Evolutionary conservation across 1,284 basidiomycete genomes (phyloP), one percentile per base, ranked within the genome.

Genomic region (Ganoderma lingzhi): DNA sequence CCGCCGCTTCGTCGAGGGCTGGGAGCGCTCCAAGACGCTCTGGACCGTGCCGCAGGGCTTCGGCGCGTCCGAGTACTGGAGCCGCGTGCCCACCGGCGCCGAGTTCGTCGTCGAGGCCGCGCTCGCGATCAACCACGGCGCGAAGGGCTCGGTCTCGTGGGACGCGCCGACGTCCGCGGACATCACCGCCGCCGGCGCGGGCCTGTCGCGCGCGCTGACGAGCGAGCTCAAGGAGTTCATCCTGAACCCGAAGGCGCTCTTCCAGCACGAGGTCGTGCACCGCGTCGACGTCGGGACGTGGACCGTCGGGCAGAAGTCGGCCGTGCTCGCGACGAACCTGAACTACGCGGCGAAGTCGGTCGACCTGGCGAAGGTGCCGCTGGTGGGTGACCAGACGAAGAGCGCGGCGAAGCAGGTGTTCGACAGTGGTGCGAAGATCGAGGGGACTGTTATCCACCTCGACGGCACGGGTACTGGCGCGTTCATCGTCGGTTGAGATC

Each of bases 11-110:
- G 82, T 84, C 60, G 84, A 89, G 58, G 91, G 91, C 5, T 90
- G 90, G 87, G 88, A 88, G 63, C 81, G 86, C 17, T 85, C 84
- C 3, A 88, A 90, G 75, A 84, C 88, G 0, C 84, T 93, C 2
- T 94, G 93, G 93, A 87, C 88, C 1, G 92, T 93, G 0, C 91
- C 92, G 0, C 93, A 94, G 78, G 93, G 86, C 0, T 94, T 94
- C 77, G 92, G 92, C 53, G 45, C 23, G 19, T 12, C 28, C 69
- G 92, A 90, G 19, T 93, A 91, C 74, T 93, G 93, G 92, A 78
- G 83, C 74, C 82, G 88, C 4, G 80, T 79, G 37, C 93, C 92
- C 0, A 92, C 89, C 1, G 91, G 91, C 2, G 82, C 85, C 68
- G 92, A 94, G 74, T 93, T 88, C 77, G 82, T 91, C 10, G 85